Evolutionary conservation across 169 alveolate genomes (phyloP).

Genomic region (Eimeria brunetti): DNA sequence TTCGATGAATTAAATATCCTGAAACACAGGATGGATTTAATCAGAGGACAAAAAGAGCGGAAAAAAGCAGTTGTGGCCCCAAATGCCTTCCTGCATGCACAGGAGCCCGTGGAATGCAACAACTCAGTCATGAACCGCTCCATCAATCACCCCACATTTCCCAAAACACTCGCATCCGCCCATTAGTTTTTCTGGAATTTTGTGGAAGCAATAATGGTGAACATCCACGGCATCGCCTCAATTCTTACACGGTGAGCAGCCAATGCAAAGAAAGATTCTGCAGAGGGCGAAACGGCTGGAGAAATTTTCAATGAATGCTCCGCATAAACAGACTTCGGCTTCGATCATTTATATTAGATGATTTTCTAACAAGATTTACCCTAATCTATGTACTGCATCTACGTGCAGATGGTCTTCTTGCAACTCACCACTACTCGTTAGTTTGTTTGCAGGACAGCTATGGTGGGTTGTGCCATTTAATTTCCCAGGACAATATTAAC

Average conservation of each 20-base stretch:
- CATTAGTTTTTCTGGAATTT: neutral
- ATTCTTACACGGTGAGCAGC: neutral
- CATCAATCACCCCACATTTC: neutral
- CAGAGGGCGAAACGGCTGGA: neutral
- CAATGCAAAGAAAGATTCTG: neutral
- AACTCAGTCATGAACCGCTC: neutral
- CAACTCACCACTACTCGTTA: no score
- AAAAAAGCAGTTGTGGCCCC: neutral
- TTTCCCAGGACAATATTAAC: neutral
- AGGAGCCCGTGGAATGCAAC: neutral
- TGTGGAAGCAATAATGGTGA: neutral
- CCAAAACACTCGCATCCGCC: neutral
- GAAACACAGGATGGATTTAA: neutral
- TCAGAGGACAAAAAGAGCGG: neutral
- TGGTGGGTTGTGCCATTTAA: neutral
- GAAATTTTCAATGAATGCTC: neutral
- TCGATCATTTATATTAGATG: neutral
- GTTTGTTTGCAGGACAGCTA: neutral
- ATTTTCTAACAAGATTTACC: neutral
- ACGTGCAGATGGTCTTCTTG: neutral
- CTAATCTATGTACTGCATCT: neutral
- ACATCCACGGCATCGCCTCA: neutral
- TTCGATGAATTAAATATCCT: neutral
- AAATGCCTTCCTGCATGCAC: slow-evolving; percentile 35
- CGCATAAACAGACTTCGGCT: neutral